Evolutionary conservation across 768 basidiomycete species (phyloP).

Genomic region (Macrolepiota dolichaula): DNA sequence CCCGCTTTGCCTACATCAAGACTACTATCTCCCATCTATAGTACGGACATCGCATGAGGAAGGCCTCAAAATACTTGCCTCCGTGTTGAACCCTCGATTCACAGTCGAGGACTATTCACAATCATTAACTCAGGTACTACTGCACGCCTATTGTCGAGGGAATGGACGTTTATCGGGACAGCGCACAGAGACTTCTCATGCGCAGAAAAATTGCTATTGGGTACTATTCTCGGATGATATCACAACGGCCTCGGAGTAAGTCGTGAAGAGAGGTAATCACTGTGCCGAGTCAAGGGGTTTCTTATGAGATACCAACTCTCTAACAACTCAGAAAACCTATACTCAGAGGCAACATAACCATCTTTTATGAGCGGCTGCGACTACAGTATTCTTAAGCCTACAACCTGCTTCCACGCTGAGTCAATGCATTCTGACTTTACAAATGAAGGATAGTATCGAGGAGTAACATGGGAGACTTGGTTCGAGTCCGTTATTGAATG

Average conservation of each 20-base stretch:
- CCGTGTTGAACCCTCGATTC: background rate
- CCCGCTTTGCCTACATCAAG: background rate
- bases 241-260: background rate
- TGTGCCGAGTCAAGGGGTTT: background rate
- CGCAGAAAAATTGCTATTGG: background rate
- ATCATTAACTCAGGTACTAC: background rate
- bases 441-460: background rate
- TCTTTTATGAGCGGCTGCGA: background rate
- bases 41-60: background rate
- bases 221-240: background rate
- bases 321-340: background rate
- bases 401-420: background rate
- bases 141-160: background rate
- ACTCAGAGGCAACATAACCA: background rate
- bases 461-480: background rate
- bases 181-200: background rate
- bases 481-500: background rate
- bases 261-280: background rate
- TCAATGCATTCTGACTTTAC: background rate
- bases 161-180: background rate
- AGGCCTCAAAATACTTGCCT: background rate
- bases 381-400: background rate
- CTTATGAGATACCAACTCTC: background rate
- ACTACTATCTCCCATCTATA: background rate
- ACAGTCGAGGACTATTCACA: background rate